These are phyloP conservation scores for Amylocarpus encephaloides DNA, from an alignment of 2,329 filamentous ascomycete genomes.

Conservation along the genomic window DNA sequence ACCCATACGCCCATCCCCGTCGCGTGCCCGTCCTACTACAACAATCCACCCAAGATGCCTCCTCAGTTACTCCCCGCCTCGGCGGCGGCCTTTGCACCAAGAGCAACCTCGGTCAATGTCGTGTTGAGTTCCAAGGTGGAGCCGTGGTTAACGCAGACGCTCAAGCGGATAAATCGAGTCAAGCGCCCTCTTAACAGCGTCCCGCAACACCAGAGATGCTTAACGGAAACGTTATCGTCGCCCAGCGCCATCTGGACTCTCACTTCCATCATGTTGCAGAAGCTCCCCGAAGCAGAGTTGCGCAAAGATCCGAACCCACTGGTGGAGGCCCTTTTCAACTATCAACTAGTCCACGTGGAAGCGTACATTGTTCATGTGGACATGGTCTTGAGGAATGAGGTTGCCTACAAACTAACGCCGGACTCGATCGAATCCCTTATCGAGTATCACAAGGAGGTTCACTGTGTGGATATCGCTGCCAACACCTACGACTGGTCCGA, in stretches of 20 bases:
- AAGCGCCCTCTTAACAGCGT: conserved; percentile 98
- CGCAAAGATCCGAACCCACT: conserved; percentile 75
- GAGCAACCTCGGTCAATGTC: conserved; percentile 84
- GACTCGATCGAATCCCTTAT: conserved; percentile 91
- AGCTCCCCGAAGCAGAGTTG: conserved; percentile 79
- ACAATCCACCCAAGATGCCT: conserved; percentile 55
- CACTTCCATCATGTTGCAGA: conserved; percentile 86
- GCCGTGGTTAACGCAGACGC: conserved; percentile 91
- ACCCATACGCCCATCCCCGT: conserved; percentile 1
- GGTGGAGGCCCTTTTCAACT: conserved; percentile 84
- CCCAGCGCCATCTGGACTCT: conserved; percentile 90
- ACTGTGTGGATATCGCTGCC: conserved; percentile 83
- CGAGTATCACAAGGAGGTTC: conserved; percentile 93
- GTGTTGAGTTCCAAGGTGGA: conserved; percentile 89
- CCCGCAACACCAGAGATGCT: conserved; percentile 87
- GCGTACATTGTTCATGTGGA: conserved; percentile 98
- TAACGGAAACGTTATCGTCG: conserved; percentile 89
- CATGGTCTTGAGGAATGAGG: conserved; percentile 96
- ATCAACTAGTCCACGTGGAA: conserved; percentile 87
- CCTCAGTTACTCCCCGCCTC: conserved; percentile 90
- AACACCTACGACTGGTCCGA: conserved; percentile 92
- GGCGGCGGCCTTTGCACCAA: conserved; percentile 90
- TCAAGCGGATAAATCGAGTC: conserved; percentile 94
- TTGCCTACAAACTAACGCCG: conserved; percentile 93
- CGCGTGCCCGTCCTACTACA: conserved; percentile 1